Evolutionary conservation across 352 stramenopile genomes (phyloP).

Genomic region (Globisporangium takayamanum): DNA sequence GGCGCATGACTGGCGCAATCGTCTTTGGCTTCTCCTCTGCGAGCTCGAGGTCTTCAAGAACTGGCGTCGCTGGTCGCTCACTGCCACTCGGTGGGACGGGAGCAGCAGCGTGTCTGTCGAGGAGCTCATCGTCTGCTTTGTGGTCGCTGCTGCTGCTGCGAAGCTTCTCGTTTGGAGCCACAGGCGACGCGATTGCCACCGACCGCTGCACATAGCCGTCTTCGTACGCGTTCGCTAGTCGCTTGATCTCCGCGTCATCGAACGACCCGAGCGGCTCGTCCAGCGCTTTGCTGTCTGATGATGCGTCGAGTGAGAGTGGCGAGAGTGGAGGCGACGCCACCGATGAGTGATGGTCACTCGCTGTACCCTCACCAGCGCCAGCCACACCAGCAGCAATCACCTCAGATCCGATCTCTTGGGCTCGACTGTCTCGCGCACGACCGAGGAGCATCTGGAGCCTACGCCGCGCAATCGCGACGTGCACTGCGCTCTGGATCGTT

Average conservation of each 20-base stretch:
- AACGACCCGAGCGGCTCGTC: slow-evolving; percentile 23
- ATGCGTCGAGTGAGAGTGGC: slow-evolving; percentile 1
- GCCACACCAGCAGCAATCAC: background rate
- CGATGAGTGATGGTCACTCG: background rate
- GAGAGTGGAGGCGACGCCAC: background rate
- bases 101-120: background rate
- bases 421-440: background rate
- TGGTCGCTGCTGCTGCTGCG: background rate
- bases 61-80: background rate
- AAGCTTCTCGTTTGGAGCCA: background rate
- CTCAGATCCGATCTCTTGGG: too few relatives aligned
- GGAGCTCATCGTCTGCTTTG: background rate
- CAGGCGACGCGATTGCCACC: background rate
- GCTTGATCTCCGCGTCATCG: slow-evolving; percentile 40
- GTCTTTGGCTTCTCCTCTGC: slow-evolving; percentile 5
- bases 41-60: background rate
- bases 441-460: slow-evolving; percentile 31
- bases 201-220: slow-evolving; percentile 7
- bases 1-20: background rate
- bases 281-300: background rate
- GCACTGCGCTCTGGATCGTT: slow-evolving; percentile 41
- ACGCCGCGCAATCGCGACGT: slow-evolving; percentile 37
- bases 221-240: slow-evolving; percentile 62
- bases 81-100: too few relatives aligned
- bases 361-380: background rate